These are phyloP conservation scores for Neocatenulostroma microsporum DNA, from an alignment of 2,329 filamentous ascomycete genomes.

Conservation along the genomic window DNA sequence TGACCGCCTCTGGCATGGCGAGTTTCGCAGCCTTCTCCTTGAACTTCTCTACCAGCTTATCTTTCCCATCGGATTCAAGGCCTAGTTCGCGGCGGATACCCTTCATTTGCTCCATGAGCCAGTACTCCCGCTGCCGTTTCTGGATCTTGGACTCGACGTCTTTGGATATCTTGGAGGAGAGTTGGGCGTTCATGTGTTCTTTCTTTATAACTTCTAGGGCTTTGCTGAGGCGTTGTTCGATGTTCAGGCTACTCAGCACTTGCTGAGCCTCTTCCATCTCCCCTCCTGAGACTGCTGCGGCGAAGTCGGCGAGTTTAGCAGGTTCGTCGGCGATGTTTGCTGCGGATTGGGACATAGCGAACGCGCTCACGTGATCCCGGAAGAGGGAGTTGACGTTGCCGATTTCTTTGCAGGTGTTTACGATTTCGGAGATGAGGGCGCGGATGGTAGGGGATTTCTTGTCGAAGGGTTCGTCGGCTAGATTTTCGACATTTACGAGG, in stretches of 20 bases:
- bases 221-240: slow-evolving; percentile 88
- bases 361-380: slow-evolving; percentile 93
- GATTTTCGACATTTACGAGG: slow-evolving; percentile 89
- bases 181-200: slow-evolving; percentile 94
- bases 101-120: slow-evolving; percentile 99
- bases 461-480: slow-evolving; percentile 81
- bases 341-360: slow-evolving; percentile 88
- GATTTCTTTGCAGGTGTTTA: slow-evolving; percentile 98
- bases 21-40: slow-evolving; percentile 89
- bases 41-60: slow-evolving; percentile 96
- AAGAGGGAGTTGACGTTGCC: slow-evolving; percentile 90
- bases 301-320: slow-evolving; percentile 91
- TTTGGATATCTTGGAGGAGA: slow-evolving; percentile 95
- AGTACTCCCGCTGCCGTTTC: slow-evolving; percentile 95
- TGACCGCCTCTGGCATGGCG: slow-evolving; percentile 93
- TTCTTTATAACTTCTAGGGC: slow-evolving; percentile 90
- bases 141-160: slow-evolving; percentile 97
- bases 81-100: slow-evolving; percentile 92
- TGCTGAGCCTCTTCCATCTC: slow-evolving; percentile 89
- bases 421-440: slow-evolving; percentile 92
- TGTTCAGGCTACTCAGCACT: slow-evolving; percentile 77
- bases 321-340: slow-evolving; percentile 94
- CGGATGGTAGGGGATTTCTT: slow-evolving; percentile 82
- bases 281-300: slow-evolving; percentile 89
- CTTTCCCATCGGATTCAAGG: slow-evolving; percentile 95